Evolutionary conservation across 2,329 filamentous ascomycete species (phyloP).

Genomic region (Arthrobotrys sphaeroides): DNA sequence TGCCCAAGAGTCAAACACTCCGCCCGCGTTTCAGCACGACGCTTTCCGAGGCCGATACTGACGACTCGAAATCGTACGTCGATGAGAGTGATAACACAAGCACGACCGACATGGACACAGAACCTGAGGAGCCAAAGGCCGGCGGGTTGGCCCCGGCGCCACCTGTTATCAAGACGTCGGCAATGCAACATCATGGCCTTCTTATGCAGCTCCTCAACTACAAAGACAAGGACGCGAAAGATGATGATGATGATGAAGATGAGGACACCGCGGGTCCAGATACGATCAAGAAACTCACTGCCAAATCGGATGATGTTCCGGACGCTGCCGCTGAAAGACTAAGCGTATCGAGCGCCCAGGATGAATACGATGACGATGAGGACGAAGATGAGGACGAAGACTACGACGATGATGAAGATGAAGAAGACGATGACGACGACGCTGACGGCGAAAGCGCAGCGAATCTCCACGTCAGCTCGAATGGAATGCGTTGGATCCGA

Average conservation of each 20-base stretch:
- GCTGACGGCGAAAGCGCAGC: slow-evolving; percentile 55
- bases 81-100: slow-evolving; percentile 50
- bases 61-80: slow-evolving; percentile 42
- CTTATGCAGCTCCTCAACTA: slow-evolving; percentile 51
- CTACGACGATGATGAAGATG: slow-evolving; percentile 79
- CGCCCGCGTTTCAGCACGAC: slow-evolving; percentile 50
- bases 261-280: slow-evolving; percentile 43
- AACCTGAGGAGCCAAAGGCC: slow-evolving; percentile 27
- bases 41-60: slow-evolving; percentile 47
- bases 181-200: slow-evolving; percentile 43
- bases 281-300: slow-evolving; percentile 50
- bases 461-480: slow-evolving; percentile 68
- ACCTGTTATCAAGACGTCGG: slow-evolving; percentile 37
- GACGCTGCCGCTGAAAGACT: slow-evolving; percentile 34
- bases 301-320: slow-evolving; percentile 43
- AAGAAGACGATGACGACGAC: slow-evolving; percentile 55
- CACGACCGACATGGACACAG: slow-evolving; percentile 50
- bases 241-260: slow-evolving; percentile 41
- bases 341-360: slow-evolving; percentile 31
- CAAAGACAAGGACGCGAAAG: slow-evolving; percentile 25
- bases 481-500: slow-evolving; percentile 99
- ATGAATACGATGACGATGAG: slow-evolving; percentile 37
- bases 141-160: slow-evolving; percentile 6
- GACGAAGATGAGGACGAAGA: slow-evolving; percentile 43
- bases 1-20: slow-evolving; percentile 37